Evolutionary conservation across 768 basidiomycete genomes (phyloP).

Genomic region (Phaeotremella skinneri): DNA sequence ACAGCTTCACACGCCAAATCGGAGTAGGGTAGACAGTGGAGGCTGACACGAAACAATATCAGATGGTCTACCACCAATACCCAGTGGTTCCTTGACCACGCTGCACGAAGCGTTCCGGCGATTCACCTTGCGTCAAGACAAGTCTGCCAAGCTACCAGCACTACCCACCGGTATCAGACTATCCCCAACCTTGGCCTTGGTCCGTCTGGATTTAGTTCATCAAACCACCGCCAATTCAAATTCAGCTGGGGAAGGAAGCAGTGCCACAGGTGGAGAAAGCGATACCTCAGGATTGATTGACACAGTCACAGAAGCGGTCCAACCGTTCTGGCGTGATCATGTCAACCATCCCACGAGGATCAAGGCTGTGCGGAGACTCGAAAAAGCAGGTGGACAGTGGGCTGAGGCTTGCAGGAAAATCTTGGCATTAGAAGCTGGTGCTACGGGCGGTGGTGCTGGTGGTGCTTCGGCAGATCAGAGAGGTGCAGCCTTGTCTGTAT

Average conservation of each 20-base stretch:
- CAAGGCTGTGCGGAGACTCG: conserved; percentile 6
- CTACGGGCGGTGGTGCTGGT: too few relatives aligned
- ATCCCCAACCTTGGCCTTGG: conserved; percentile 15
- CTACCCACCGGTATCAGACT: conserved; percentile 11
- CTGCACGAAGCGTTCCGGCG: conserved; percentile 13
- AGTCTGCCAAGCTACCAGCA: conserved; percentile 2
- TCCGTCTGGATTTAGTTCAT: conserved; percentile 9
- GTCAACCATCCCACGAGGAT: background rate
- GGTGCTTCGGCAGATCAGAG: too few relatives aligned
- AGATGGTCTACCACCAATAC: conserved; percentile 21
- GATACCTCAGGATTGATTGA: background rate
- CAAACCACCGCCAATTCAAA: too few relatives aligned
- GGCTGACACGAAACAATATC: background rate
- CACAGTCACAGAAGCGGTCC: background rate
- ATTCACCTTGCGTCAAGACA: background rate
- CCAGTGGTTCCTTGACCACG: conserved; percentile 16
- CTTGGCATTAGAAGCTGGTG: conserved; percentile 1
- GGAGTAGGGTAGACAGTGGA: too few relatives aligned
- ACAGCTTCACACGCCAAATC: too few relatives aligned
- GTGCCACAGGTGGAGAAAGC: background rate
- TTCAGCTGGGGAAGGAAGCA: background rate
- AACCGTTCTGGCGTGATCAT: background rate
- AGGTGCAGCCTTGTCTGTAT: too few relatives aligned
- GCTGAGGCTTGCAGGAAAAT: conserved; percentile 11
- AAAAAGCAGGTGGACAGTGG: conserved; percentile 15